A percentile compares a stretch with the other conserved stretches of the same genome.
Evolutionary conservation across 169 alveolate genomes (phyloP).

Genomic region (Ichthyophthirius multifiliis): DNA sequence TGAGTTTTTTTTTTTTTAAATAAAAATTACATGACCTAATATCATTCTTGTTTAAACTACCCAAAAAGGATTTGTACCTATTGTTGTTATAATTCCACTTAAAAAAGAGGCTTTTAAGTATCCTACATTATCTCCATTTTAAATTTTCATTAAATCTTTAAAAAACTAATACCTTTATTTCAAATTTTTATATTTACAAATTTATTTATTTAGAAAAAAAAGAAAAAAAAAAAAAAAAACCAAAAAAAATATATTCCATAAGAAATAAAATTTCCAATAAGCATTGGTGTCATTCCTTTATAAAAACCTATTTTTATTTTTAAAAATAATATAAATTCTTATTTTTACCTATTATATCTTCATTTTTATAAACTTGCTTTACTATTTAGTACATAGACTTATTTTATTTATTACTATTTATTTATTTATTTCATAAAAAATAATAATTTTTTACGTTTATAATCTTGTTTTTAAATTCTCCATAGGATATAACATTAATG

Average conservation of each 20-base stretch:
- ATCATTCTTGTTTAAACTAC: constrained; percentile 25
- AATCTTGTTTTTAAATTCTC: constrained; percentile 36
- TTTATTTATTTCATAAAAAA: background rate
- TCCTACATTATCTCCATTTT: background rate
- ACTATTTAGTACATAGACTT: background rate
- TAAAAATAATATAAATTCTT: background rate
- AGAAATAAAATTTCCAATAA: constrained; percentile 30
- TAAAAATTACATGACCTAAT: background rate
- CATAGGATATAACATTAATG: constrained; percentile 26
- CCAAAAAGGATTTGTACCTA: constrained; percentile 39
- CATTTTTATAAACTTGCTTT: background rate
- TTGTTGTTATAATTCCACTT: constrained; percentile 23
- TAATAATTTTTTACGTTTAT: background rate
- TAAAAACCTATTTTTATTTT: constrained; percentile 14
- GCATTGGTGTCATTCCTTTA: constrained; percentile 27
- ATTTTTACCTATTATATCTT: constrained; percentile 13
- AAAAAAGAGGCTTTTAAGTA: constrained; percentile 20
- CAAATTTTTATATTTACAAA: background rate
- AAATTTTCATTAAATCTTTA: constrained; percentile 11
- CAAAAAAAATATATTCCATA: constrained; percentile 40
- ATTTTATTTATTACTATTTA: background rate
- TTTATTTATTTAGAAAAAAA: background rate
- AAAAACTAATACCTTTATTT: constrained; percentile 23
- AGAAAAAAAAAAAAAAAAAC: background rate
- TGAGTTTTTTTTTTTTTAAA: background rate